Evolutionary conservation across 257 asterid genomes (phyloP), one percentile per base, ranked within the genome.

Genomic region (Przewalskia tangutica): DNA sequence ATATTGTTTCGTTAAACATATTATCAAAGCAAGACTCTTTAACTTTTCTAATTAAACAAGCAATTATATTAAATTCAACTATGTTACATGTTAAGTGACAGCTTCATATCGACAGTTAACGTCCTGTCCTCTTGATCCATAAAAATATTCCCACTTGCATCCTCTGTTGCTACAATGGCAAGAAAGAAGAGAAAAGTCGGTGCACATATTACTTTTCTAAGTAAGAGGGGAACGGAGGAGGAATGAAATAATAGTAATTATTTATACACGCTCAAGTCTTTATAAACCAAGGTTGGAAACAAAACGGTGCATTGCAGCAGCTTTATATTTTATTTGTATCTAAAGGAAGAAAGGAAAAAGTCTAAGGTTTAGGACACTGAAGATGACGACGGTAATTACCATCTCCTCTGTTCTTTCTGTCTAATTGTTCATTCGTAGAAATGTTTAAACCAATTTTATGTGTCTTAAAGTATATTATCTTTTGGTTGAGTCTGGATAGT

Each of bases 111-210:
- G 32, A 58, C 34, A 58, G 65, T 59, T n/a, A 20, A 73, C 38
- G 44, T 68, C n/a, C n/a, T n/a, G n/a, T n/a, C 65, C 56, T 53
- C 54, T 79, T 70, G n/a, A 64, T 59, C 54, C 80, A 76, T 48
- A 64, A 53, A 32, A 79, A 66, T 56, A 27, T 73, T 73, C 75
- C 86, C 59, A 55, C 14, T 65, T 38, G 34, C 77, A n/a, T 48
- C 23, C 50, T 81, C 18, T 53, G 23, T 83, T 86, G 77, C 85
- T 20, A 48, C 55, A 23, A 23, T 79, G 85, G 83, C 48, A 85
- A 84, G 83, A 77, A 82, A 77, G 68, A 84, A 79, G 46, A 71
- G 71, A 81, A 36, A 58, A 81, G 91, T 82, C 89, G 91, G 91
- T 86, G 86, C 79, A 54, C 38, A 16, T 40, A 20, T 48, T 77